These are phyloP conservation scores for Castanopsis chinensis DNA, from an alignment of 306 rosid genomes.

Conservation along the genomic window DNA sequence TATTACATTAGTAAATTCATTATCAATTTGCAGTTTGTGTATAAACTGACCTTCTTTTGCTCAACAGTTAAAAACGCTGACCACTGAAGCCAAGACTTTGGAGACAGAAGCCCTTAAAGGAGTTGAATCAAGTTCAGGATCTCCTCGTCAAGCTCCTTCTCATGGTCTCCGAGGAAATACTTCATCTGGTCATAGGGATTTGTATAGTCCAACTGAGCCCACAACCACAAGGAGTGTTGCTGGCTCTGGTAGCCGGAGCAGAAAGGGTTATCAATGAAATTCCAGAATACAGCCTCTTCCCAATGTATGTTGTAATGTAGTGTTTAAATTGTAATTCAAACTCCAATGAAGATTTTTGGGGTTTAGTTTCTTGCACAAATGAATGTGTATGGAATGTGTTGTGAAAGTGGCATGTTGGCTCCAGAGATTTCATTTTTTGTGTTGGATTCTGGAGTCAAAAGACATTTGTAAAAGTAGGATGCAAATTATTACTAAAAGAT, in stretches of 20 bases:
- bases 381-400: slow-evolving; percentile 35
- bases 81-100: slow-evolving; percentile 65
- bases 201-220: slow-evolving; percentile 33
- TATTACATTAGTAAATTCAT: background rate
- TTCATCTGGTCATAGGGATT: slow-evolving; percentile 42
- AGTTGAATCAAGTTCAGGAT: slow-evolving; percentile 50
- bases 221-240: slow-evolving; percentile 29
- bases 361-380: slow-evolving; percentile 28
- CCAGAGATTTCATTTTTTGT: background rate
- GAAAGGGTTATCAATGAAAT: slow-evolving; percentile 49
- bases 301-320: slow-evolving; percentile 13
- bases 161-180: slow-evolving; percentile 55
- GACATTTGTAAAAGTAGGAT: background rate
- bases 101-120: slow-evolving; percentile 54
- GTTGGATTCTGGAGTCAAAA: slow-evolving; percentile 3
- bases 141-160: slow-evolving; percentile 60
- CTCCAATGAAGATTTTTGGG: slow-evolving; percentile 6
- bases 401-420: slow-evolving; percentile 33
- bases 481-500: background rate
- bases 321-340: slow-evolving; percentile 23
- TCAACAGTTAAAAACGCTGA: slow-evolving; percentile 57
- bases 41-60: slow-evolving; percentile 13
- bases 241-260: slow-evolving; percentile 70
- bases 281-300: background rate
- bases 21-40: slow-evolving; percentile 8